Conservation (phyloP, 495 filamentous ascomycete species). For the Aspergillus hancockii region DNA sequence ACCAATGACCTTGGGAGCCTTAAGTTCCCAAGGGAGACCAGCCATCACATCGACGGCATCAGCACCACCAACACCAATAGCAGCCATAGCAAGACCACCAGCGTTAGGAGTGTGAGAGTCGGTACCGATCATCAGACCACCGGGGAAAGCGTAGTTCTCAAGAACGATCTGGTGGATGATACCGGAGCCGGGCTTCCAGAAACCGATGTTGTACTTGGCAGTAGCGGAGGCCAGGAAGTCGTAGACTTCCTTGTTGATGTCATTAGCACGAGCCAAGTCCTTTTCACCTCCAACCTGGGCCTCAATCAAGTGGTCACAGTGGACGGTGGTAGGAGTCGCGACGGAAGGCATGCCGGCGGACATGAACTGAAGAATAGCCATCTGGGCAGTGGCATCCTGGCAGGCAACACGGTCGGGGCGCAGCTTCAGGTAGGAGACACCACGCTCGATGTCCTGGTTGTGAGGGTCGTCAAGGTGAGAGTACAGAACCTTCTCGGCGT, state of each 20-base stretch:
- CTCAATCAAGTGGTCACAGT: slow-evolving; percentile 99
- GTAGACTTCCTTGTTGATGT: slow-evolving; percentile 99
- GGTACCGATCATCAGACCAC: slow-evolving; percentile 96
- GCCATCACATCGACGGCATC: slow-evolving; percentile 99
- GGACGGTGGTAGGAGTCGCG: slow-evolving; percentile 92
- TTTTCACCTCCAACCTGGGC: slow-evolving; percentile 91
- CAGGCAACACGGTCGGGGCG: slow-evolving; percentile 97
- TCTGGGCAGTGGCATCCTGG: slow-evolving; percentile 99
- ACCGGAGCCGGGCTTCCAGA: slow-evolving; percentile 98
- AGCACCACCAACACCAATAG: slow-evolving; percentile 98
- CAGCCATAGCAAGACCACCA: slow-evolving; percentile 93
- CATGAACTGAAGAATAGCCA: slow-evolving; percentile 99
- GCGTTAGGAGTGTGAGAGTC: slow-evolving; percentile 99
- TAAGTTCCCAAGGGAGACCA: slow-evolving; percentile 95
- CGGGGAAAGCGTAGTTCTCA: slow-evolving; percentile 99
- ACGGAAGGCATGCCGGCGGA: slow-evolving; percentile 94
- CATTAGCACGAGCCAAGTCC: slow-evolving; percentile 87
- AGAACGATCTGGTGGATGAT: slow-evolving; percentile 99
- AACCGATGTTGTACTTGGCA: slow-evolving; percentile 99
- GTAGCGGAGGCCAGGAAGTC: slow-evolving; percentile 94
- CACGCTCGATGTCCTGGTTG: slow-evolving; percentile 92
- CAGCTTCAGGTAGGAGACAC: slow-evolving; percentile 91
- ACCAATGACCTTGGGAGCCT: slow-evolving; percentile 97
- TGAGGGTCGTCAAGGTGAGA: slow-evolving; percentile 98
- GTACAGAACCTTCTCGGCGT: slow-evolving; percentile 98